Conservation (phyloP, 2,329 filamentous ascomycete species). For the Acarospora socialis region DNA sequence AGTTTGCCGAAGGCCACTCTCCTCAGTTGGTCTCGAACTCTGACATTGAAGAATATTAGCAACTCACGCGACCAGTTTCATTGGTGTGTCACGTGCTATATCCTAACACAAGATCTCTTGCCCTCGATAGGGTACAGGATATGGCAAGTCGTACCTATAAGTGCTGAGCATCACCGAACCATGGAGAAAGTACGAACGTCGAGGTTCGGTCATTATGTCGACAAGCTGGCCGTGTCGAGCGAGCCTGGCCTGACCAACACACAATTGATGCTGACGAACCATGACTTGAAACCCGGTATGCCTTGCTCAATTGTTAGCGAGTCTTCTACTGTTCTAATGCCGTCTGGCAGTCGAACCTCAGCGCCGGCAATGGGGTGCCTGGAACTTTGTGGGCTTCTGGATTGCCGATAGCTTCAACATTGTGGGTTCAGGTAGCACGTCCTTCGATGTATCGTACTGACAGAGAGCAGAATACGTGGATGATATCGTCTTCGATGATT, state of each 20-base stretch:
- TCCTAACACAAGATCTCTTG: no score
- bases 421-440: conserved; percentile 22
- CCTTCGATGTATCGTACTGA: conserved; percentile 5
- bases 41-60: no score
- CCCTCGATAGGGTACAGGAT: no score
- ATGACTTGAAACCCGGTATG: conserved; percentile 55
- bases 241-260: conserved; percentile 64
- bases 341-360: conserved; percentile 54
- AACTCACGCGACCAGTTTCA: no score
- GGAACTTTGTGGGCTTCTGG: conserved; percentile 86
- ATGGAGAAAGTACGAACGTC: conserved; percentile 30
- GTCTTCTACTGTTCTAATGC: conserved; percentile 2
- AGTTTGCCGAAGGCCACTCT: no score
- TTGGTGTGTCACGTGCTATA: no score
- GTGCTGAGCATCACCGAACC: no score
- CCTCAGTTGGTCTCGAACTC: no score
- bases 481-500: conserved; percentile 79
- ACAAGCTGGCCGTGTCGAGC: conserved; percentile 55
- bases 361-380: conserved; percentile 68
- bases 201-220: conserved; percentile 25
- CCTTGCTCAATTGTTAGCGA: conserved; percentile 1
- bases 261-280: conserved; percentile 77
- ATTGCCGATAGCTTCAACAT: conserved; percentile 76
- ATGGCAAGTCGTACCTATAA: no score
- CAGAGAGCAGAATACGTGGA: conserved; percentile 61